Conservation (phyloP, 140 eudicot species). For the Anethum foeniculum region DNA sequence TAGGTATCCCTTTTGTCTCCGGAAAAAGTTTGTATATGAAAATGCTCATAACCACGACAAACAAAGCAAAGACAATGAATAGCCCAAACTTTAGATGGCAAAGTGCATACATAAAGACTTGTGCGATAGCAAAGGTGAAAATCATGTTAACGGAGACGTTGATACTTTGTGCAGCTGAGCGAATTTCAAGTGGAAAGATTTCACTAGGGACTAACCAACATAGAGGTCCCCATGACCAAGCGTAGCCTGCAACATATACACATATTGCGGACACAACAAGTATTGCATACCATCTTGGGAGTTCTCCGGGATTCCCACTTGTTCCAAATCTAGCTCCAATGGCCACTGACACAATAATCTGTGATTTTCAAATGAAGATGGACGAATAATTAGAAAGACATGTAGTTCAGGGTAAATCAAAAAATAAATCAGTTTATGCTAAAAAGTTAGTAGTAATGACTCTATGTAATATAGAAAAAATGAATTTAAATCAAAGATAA, state of each 20-base stretch:
- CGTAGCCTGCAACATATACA: constrained; percentile 66
- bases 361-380: neutral
- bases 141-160: constrained; percentile 78
- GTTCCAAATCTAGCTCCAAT: constrained; percentile 68
- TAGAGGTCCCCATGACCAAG: constrained; percentile 96
- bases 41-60: constrained; percentile 55
- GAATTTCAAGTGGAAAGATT: constrained; percentile 73
- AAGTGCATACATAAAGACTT: constrained; percentile 58
- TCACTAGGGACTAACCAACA: constrained; percentile 92
- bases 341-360: constrained; percentile 62
- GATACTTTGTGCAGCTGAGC: constrained; percentile 82
- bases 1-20: constrained; percentile 78
- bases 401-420: neutral
- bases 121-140: constrained; percentile 68
- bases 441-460: neutral
- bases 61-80: constrained; percentile 66
- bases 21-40: constrained; percentile 72
- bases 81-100: constrained; percentile 74
- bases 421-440: neutral
- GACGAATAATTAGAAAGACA: neutral
- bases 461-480: neutral
- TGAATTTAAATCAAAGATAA: neutral
- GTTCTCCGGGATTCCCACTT: constrained; percentile 38
- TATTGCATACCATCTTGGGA: constrained; percentile 83
- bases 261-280: constrained; percentile 80